phyloP scores from a whole-genome alignment of 768 basidiomycete species.

The Leucogyrophana mollusca region DNA sequence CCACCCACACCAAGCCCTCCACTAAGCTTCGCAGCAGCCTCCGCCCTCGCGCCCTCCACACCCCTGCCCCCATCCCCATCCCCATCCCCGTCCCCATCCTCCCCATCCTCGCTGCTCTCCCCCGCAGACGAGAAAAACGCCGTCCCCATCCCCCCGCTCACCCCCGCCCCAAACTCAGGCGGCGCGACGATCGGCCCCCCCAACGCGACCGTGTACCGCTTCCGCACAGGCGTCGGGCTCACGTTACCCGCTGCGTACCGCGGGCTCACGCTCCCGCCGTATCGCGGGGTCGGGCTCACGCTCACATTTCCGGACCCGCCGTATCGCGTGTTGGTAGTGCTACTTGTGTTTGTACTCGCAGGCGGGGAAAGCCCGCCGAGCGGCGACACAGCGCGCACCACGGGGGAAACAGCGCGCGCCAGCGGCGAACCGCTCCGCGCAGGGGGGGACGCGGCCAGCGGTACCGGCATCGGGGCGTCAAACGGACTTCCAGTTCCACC shows the following conservation, averaged over 20 bases:
- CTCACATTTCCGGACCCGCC: slow-evolving; percentile 31
- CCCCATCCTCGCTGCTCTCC: slow-evolving; percentile 29
- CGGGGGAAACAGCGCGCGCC: slow-evolving; percentile 18
- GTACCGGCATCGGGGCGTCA: slow-evolving; percentile 20
- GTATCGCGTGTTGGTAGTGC: slow-evolving; percentile 37
- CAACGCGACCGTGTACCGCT: slow-evolving; percentile 82
- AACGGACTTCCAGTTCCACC: slow-evolving; percentile 12
- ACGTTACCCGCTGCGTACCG: too few relatives aligned
- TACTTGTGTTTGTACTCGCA: too few relatives aligned
- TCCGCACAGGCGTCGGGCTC: slow-evolving; percentile 33
- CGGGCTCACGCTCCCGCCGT: not conserved
- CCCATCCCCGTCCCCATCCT: slow-evolving; percentile 27
- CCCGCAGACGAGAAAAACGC: slow-evolving; percentile 44
- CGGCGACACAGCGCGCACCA: too few relatives aligned
- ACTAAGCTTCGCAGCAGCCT: slow-evolving; percentile 36
- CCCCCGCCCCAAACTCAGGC: slow-evolving; percentile 24
- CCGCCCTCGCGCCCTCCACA: slow-evolving; percentile 34
- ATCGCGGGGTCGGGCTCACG: slow-evolving; percentile 61
- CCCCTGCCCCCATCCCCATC: slow-evolving; percentile 47
- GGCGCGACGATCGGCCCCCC: slow-evolving; percentile 63
- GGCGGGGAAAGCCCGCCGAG: slow-evolving; percentile 38
- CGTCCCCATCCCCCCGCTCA: slow-evolving; percentile 31
- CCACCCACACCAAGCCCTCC: slow-evolving; percentile 22
- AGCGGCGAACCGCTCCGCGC: slow-evolving; percentile 27
- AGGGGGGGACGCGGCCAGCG: slow-evolving; percentile 19